Base-by-base conservation (phyloP, 108 stramenopile genomes). In the Cyclotella baltica region DNA sequence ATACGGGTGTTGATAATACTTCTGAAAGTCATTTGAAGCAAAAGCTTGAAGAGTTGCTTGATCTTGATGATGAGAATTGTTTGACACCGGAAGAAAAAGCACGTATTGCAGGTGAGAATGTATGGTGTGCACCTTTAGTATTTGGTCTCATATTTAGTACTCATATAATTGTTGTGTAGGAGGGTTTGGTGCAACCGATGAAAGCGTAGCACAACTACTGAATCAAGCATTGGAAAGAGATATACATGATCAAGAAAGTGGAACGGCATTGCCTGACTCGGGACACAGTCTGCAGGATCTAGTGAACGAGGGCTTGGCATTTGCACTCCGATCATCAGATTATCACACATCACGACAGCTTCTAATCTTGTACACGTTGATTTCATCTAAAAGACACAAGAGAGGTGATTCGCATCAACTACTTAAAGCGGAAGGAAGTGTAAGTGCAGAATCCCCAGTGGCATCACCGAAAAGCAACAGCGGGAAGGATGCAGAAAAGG, bases 131-230 rank as follows among this genome's bases (percentile, higher is more conserved):
- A 22, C 34, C 9, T 30, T 50, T 23, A 29, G 22, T 2, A 34
- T 43, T 11, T 16, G 25, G 10, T 46, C 1, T 47, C 23, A 29
- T 34, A 43, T n/a, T n/a, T n/a, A n/a, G n/a, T n/a, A n/a, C n/a
- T n/a, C n/a, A n/a, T n/a, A 43, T 71, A 11, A 20, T 58, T 27
- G 20, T 3, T 20, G 89, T 4, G 87, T 91, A 13, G 96, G 96
- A 53, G 96, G 93, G 0, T 96, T 94, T 78, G 96, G 96, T 40
- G 93, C 90, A 4, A 94, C 92, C 1, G 93, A 96, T 67, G 90
- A 93, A 20, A 88, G 87, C 56, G 87, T 94, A n/a, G 96, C 92
- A 0, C 62, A 85, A 28, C 87, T 96, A 18, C 70, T 96, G 50
- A 87, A 87, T 70, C 87, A 91, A 70, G 91, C 91, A 11, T 86